Evolutionary conservation across 768 basidiomycete species (phyloP), one percentile per base, ranked within the genome.

Genomic region (Lepiota venenata): DNA sequence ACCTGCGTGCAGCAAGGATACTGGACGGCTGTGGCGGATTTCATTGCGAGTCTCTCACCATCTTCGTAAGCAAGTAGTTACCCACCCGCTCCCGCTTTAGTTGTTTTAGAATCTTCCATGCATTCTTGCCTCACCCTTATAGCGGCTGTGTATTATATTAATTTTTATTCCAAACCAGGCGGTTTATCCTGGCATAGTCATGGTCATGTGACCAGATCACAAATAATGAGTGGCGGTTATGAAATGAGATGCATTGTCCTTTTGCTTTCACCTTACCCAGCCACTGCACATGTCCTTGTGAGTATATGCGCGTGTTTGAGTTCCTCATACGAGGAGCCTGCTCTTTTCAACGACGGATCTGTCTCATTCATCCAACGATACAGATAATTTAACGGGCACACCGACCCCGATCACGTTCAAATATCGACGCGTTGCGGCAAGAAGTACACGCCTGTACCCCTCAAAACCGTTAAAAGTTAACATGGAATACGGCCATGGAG

Each of bases 1-100:
- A 83, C 81, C 0, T 82, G 80, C 54, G 63, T 77, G 15, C 81
- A 81, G 54, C 71, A 69, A 5, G 81, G 80, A 8, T 83, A 83
- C 56, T 83, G 81, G 81, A 64, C 62, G 1, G 74, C 74, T n/a
- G 70, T 83, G 20, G 65, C 67, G 45, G 75, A 81, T 43, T 83
- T 82, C 59, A 63, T 83, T 15, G 64, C 61, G n/a, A 66, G 60
- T 21, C 59, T 61, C 46, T 52, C 52, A n/a, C 37, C 52, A 29
- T 3, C 20, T 10, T 2, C 32, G 8, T 36, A 47, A 35, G 25
- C 15, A 32, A 4, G 5, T 45, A 32, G 10, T 35, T 27, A 11
- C 12, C 46, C 10, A 2, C n/a, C 15, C 21, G 32, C 32, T 18
- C n/a, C 3, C 16, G 15, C 11, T 5, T 47, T 36, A 10, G 46